Base-by-base conservation (phyloP, 2,329 filamentous ascomycete genomes). In the Ascochyta viciae-villosae region DNA sequence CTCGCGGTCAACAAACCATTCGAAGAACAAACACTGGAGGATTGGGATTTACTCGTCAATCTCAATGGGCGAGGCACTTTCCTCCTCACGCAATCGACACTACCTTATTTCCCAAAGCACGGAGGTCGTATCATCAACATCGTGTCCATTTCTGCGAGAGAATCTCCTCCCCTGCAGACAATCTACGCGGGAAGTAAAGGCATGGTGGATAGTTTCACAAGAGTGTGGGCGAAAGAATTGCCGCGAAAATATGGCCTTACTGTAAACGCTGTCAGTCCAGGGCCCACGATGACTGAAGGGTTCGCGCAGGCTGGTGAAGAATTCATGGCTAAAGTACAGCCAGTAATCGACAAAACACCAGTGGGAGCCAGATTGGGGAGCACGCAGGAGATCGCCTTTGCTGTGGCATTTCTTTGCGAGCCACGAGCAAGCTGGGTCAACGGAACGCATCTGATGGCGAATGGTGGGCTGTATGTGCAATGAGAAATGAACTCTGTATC, bases 141-240 rank as follows among this genome's bases (percentile, higher is more conserved):
- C 43, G 72, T 66, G 26, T 76, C 72, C 51, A 72, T 77, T 31
- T 74, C 73, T 13, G 66, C 76, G 27, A 66, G 73, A 6, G 74
- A 59, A 15, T 71, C 70, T 3, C 75, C 76, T 6, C 50, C 75
- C 9, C 63, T 71, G 54, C 77, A 79, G 60, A 81, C 78, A n/a
- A 78, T 82, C 54, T 82, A 82, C 61, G 78, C 79, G 3, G 80
- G 79, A 0, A 81, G 77, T 8, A 82, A 82, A 62, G 78, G 77
- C n/a, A 81, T 81, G 77, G 72, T 81, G 1, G 80, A 82, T 58
- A 74, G 73, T 3, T 80, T 82, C 50, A 82, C 80, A 1, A 68
- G 73, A 23, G 74, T 29, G 10, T 29, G 27, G 27, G 27, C 27
- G 27, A 29, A 29, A 12, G 27, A 29, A 9, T 10, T 29, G 10